Evolutionary conservation across 805 yeast genomes (phyloP), one percentile per base, ranked within the genome.

Genomic region (Pichia deserticola): DNA sequence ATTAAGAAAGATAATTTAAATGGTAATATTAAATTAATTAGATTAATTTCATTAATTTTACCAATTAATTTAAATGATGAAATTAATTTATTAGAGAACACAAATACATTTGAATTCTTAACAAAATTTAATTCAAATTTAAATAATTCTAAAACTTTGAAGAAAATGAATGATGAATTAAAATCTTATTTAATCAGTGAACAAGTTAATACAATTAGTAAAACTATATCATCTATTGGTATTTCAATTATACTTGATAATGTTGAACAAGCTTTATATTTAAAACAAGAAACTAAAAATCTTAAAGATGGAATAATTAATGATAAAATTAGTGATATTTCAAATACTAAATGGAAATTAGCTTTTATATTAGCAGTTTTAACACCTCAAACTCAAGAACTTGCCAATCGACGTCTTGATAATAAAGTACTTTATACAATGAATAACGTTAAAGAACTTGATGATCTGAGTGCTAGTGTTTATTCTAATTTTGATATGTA

Each of bases 391-490:
- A 78, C 86, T 36, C 78, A 59, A 39, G 59, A 54, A 42, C 52
- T 67, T 44, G 60, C 64, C 5, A 63, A 58, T 49, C 63, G 61
- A 41, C 58, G 65, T 7, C 54, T 61, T 27, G 68, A 66, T 44
- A 62, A 65, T 38, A 66, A 63, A 15, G 54, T 63, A 7, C 55
- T 65, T 39, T 57, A 56, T 49, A 57, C 71, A 5, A 67, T 82
- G 75, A 74, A 76, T 55, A 68, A 68, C 51, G 65, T 74, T 34
- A 82, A 78, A 15, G 89, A 82, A 54, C 74, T 90, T 50, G 95
- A 87, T 56, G 96, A 89, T 52, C 75, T 90, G 57, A 84, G 96
- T 67, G 97, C 97, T 5, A 76, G 89, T 56, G 90, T 90, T 8
- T 90, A 90, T 65, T 84, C 96, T 20, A 89, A 89, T 60, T 87